These are phyloP conservation scores for Leptographium flavum DNA, from an alignment of 2,329 filamentous ascomycete species.

Conservation along the genomic window DNA sequence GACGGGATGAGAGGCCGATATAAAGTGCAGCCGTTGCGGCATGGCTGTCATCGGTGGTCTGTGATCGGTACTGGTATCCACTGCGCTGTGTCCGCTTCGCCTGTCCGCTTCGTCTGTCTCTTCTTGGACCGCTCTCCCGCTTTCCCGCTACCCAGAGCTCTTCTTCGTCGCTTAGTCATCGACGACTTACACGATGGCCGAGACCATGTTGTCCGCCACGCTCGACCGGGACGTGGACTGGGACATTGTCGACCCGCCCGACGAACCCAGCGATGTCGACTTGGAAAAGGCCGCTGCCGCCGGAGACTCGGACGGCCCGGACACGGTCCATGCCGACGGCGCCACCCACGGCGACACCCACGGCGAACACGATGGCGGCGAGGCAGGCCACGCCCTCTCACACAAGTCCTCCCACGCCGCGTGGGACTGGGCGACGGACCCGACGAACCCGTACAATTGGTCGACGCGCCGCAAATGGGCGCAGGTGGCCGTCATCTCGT, in stretches of 20 bases:
- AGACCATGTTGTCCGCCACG: not conserved
- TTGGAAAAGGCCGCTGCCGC: conserved; percentile 8
- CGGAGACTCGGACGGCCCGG: too few relatives aligned
- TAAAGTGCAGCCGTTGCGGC: too few relatives aligned
- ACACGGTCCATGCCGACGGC: not conserved
- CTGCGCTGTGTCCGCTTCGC: too few relatives aligned
- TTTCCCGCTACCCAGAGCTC: not conserved
- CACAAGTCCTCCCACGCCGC: not conserved
- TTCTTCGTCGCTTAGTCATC: too few relatives aligned
- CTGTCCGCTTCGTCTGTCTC: too few relatives aligned
- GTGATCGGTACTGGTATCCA: too few relatives aligned
- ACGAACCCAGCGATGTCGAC: not conserved
- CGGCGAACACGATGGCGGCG: too few relatives aligned
- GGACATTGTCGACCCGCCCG: not conserved
- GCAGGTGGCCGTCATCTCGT: conserved; percentile 22
- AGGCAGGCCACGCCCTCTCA: not conserved
- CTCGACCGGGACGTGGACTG: not conserved
- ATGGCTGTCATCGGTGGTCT: too few relatives aligned
- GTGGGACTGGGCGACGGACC: conserved; percentile 23
- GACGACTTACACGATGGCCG: not conserved
- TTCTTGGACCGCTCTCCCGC: too few relatives aligned
- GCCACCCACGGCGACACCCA: not conserved
- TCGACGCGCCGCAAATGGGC: conserved; percentile 23
- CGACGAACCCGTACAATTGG: conserved; percentile 39
- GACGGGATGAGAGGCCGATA: too few relatives aligned